phyloP scores from a whole-genome alignment of 2,329 filamentous ascomycete species.

The Xylaria arbuscula region DNA sequence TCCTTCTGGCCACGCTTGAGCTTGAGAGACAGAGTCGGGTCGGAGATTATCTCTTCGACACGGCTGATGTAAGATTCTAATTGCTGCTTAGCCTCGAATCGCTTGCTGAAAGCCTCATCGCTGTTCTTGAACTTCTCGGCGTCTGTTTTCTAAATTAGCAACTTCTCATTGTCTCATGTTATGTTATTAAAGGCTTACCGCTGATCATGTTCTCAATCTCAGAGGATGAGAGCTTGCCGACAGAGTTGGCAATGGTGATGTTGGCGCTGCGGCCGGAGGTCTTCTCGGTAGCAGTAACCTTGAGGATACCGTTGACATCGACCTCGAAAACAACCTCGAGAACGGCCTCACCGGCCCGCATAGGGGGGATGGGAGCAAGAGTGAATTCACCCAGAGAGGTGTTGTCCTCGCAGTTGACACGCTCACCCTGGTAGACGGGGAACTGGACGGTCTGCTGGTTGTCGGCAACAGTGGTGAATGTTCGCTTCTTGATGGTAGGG shows the following conservation, averaged over 20 bases:
- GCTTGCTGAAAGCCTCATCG: conserved; percentile 99
- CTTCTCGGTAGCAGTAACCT: conserved; percentile 99
- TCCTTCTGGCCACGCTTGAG: conserved; percentile 99
- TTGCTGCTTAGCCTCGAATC: conserved; percentile 98
- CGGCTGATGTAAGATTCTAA: conserved; percentile 98
- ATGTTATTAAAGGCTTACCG: conserved; percentile 61
- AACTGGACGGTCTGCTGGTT: conserved; percentile 87
- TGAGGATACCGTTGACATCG: conserved; percentile 99
- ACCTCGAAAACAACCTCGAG: conserved; percentile 99
- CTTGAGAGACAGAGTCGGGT: conserved; percentile 95
- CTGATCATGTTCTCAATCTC: conserved; percentile 99
- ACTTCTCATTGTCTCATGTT: neutral
- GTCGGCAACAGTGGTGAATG: conserved; percentile 87
- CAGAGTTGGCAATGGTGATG: conserved; percentile 99
- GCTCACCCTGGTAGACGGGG: conserved; percentile 95
- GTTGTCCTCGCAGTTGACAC: conserved; percentile 98
- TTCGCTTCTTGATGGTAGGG: conserved; percentile 80
- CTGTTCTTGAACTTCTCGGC: conserved; percentile 98
- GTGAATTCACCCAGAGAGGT: conserved; percentile 98
- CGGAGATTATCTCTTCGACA: conserved; percentile 98
- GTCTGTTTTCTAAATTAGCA: conserved; percentile 61
- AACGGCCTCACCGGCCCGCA: conserved; percentile 95
- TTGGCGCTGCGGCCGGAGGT: conserved; percentile 97
- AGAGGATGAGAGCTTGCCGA: conserved; percentile 92
- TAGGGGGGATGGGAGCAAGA: conserved; percentile 84